phyloP scores from a whole-genome alignment of 768 basidiomycete genomes.

The Termitomyces sp. region DNA sequence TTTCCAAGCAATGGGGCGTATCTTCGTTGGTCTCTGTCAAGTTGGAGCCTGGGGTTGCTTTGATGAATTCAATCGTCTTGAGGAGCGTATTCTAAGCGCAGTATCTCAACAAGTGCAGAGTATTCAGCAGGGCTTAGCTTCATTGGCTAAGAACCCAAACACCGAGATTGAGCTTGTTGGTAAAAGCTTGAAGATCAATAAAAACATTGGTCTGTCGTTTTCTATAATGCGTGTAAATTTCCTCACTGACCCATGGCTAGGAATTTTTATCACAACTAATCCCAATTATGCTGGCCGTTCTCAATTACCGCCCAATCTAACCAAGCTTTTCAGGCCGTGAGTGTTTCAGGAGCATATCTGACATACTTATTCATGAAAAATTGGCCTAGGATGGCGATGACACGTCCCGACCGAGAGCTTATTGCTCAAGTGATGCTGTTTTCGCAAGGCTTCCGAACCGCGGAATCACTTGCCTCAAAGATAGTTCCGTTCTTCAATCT shows the following conservation, averaged over 20 bases:
- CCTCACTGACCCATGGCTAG: constrained; percentile 28
- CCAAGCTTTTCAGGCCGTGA: constrained; percentile 90
- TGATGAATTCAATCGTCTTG: constrained; percentile 96
- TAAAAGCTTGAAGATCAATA: constrained; percentile 87
- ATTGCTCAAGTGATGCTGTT: constrained; percentile 99
- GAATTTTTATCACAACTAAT: constrained; percentile 98
- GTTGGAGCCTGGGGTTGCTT: constrained; percentile 99
- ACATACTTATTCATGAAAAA: constrained; percentile 9
- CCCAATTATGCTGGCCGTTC: constrained; percentile 99
- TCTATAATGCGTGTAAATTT: background rate
- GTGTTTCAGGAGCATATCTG: constrained; percentile 20
- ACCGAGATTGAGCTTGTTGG: constrained; percentile 94
- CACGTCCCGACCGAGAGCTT: constrained; percentile 93
- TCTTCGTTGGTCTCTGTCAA: constrained; percentile 97
- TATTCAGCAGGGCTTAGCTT: constrained; percentile 92
- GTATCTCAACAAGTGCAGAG: constrained; percentile 99
- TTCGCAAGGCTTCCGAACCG: constrained; percentile 98
- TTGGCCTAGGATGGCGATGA: constrained; percentile 89
- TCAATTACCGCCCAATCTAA: constrained; percentile 78
- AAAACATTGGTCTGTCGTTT: constrained; percentile 69
- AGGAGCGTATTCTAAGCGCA: constrained; percentile 95
- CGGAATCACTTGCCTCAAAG: constrained; percentile 95
- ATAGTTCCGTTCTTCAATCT: constrained; percentile 99
- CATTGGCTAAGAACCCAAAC: constrained; percentile 75
- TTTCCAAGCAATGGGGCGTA: constrained; percentile 99